A percentile compares a stretch with the other conserved stretches of the same genome.
These are phyloP conservation scores for Starmerella khaoyaiensis DNA, from an alignment of 805 yeast species.

Conservation along the genomic window DNA sequence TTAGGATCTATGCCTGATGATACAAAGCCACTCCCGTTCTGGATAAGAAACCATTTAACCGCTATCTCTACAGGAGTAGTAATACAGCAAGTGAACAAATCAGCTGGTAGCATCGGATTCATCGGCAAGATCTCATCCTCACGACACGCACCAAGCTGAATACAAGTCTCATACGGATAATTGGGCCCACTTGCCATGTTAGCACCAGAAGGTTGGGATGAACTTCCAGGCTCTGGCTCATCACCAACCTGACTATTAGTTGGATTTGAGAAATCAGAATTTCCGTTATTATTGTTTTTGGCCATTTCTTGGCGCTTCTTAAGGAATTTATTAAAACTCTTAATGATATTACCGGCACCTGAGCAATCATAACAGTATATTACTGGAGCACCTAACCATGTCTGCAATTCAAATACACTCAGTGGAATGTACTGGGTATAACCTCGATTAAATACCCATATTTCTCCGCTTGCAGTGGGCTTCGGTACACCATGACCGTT, in stretches of 20 bases:
- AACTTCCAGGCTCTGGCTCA: constrained; percentile 10
- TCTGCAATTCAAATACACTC: constrained; percentile 83
- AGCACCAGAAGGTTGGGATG: background rate
- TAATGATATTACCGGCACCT: constrained; percentile 85
- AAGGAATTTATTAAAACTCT: constrained; percentile 77
- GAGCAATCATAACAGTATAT: constrained; percentile 90
- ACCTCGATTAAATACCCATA: constrained; percentile 96
- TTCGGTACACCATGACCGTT: constrained; percentile 98
- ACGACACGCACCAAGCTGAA: constrained; percentile 85
- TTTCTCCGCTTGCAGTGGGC: constrained; percentile 91
- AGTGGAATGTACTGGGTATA: constrained; percentile 97
- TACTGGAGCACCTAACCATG: constrained; percentile 97
- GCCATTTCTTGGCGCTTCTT: constrained; percentile 61
- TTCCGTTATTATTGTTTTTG: constrained; percentile 3
- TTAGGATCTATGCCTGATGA: constrained; percentile 29
- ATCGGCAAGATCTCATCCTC: constrained; percentile 78
- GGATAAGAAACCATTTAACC: constrained; percentile 80
- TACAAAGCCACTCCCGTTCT: constrained; percentile 38
- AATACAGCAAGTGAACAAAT: constrained; percentile 84
- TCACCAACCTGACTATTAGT: background rate
- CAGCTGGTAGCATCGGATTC: constrained; percentile 93
- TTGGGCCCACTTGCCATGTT: background rate
- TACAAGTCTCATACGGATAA: constrained; percentile 58
- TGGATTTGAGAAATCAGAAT: background rate
- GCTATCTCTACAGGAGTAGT: constrained; percentile 94